Conservation (phyloP, 2,329 filamentous ascomycete genomes). For the Conoideocrella luteorostrata region DNA sequence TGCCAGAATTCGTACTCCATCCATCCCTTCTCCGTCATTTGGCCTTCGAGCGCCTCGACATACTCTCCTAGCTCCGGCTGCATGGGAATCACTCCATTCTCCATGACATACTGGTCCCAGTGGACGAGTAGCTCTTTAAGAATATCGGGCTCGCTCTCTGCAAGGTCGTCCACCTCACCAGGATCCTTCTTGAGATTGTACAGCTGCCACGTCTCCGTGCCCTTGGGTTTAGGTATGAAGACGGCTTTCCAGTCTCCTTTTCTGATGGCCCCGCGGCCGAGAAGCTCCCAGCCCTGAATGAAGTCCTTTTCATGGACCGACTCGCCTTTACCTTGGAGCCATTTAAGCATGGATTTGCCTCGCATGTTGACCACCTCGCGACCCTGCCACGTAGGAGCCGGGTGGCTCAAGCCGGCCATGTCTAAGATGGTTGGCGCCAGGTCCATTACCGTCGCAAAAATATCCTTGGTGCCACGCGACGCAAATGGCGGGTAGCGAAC, state of each 20-base stretch:
- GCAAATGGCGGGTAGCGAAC: not conserved
- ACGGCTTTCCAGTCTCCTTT: conserved; percentile 28
- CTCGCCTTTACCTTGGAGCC: conserved; percentile 12
- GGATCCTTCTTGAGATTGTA: conserved; percentile 25
- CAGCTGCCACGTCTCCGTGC: conserved; percentile 25
- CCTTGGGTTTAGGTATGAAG: conserved; percentile 21
- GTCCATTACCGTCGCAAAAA: conserved; percentile 45
- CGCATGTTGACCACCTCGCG: conserved; percentile 44
- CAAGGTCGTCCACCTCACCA: conserved; percentile 25
- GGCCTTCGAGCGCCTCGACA: conserved; percentile 54
- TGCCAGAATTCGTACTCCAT: conserved; percentile 63
- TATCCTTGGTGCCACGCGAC: no score
- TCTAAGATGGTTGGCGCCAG: conserved; percentile 36
- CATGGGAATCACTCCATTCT: conserved; percentile 13
- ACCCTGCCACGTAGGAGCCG: conserved; percentile 25
- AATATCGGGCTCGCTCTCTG: conserved; percentile 17
- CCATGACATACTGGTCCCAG: conserved; percentile 28
- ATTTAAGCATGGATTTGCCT: conserved; percentile 21
- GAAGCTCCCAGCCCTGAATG: conserved; percentile 27
- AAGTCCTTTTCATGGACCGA: conserved; percentile 32
- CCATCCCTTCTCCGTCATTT: conserved; percentile 61
- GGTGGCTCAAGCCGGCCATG: conserved; percentile 37
- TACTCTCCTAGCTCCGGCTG: conserved; percentile 49
- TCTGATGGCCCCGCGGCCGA: conserved; percentile 25
- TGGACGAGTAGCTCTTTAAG: conserved; percentile 21